Percentiles rank a stretch among this genome's conserved stretches.
Conservation (phyloP, 139 green algal genomes). For the Zygnema cylindricum region DNA sequence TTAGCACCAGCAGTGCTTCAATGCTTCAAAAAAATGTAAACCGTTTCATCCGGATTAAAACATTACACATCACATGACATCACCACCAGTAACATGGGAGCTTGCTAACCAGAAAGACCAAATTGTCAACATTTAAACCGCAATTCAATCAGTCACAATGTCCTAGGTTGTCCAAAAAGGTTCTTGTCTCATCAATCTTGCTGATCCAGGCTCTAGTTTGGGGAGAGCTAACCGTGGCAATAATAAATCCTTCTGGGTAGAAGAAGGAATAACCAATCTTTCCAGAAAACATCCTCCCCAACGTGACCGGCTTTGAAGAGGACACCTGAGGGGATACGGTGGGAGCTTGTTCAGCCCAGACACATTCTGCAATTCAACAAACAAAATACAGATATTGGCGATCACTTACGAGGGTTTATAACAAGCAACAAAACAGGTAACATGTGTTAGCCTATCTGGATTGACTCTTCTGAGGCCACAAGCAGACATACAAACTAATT, state of each 20-base stretch:
- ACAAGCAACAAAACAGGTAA: no score
- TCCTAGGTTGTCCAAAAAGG: no score
- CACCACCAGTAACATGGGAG: neutral
- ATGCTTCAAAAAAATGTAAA: no score
- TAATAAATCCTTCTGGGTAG: constrained; percentile 32
- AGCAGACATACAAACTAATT: no score
- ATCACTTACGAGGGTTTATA: no score
- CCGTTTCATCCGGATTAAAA: neutral
- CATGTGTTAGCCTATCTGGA: no score
- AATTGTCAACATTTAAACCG: neutral
- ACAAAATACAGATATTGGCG: no score
- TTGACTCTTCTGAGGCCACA: no score
- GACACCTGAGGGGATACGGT: neutral
- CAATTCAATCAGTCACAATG: neutral
- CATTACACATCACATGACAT: neutral
- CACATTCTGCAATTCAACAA: neutral
- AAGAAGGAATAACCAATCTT: constrained; percentile 25
- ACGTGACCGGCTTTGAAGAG: neutral
- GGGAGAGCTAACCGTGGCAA: constrained; percentile 7
- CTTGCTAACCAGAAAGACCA: neutral
- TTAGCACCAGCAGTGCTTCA: no score
- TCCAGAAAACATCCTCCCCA: constrained; percentile 6
- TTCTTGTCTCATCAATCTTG: neutral
- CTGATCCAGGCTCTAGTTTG: neutral
- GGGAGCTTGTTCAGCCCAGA: neutral